Conservation (phyloP, 192 early-diverging fungal genomes). For the Neocallimastix lanati region DNA sequence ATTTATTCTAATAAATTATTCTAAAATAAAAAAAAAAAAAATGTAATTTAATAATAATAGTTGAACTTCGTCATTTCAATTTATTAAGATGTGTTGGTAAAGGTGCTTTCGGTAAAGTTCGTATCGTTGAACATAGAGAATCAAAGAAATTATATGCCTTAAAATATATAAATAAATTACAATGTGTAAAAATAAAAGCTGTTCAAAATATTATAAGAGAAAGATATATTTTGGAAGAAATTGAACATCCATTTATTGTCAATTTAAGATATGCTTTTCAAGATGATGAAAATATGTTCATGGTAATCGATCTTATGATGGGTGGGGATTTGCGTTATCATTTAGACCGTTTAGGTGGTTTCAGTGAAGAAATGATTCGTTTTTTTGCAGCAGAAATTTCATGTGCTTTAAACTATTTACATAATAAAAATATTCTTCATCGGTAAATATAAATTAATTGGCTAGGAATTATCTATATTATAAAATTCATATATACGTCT, state of each 20-base stretch:
- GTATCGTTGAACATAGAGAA: conserved; percentile 74
- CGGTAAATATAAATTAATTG: not conserved
- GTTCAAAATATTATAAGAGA: conserved; percentile 83
- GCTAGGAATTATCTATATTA: too few species aligned
- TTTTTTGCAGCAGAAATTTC: conserved; percentile 79
- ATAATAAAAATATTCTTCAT: conserved; percentile 67
- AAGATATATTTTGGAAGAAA: conserved; percentile 66
- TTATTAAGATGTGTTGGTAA: conserved; percentile 79
- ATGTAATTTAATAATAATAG: conserved; percentile 12
- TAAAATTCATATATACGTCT: too few species aligned
- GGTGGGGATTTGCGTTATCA: conserved; percentile 89
- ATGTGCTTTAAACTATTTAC: conserved; percentile 65
- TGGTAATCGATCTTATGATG: conserved; percentile 86
- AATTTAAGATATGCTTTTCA: conserved; percentile 92
- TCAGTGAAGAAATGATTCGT: conserved; percentile 51
- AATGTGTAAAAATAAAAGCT: conserved; percentile 69
- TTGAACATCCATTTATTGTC: conserved; percentile 67
- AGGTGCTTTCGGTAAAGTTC: conserved; percentile 90
- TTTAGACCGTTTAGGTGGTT: conserved; percentile 46
- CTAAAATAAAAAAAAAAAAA: too few species aligned
- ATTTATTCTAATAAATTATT: too few species aligned
- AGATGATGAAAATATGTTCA: conserved; percentile 81
- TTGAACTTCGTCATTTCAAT: conserved; percentile 74
- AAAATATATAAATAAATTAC: conserved; percentile 89
- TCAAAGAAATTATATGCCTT: conserved; percentile 66